Percentiles rank a stretch among this genome's conserved stretches.
Conservation (phyloP, 306 rosid genomes). For the cucumber (Cucumis sativus) region DNA sequence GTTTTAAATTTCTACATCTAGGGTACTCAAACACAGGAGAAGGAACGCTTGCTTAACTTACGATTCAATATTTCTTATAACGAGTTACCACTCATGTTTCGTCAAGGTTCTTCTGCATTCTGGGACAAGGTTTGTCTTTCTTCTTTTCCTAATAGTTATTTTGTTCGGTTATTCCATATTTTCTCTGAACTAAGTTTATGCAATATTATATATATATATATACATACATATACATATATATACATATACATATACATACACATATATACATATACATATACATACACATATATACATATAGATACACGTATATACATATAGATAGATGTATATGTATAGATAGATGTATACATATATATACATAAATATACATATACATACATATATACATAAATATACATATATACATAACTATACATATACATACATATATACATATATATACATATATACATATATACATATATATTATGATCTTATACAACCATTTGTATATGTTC, state of each 20-base stretch:
- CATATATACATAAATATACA: no score
- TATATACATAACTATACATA: no score
- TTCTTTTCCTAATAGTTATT: background rate
- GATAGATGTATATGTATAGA: no score
- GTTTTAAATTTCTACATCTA: background rate
- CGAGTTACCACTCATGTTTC: constrained; percentile 46
- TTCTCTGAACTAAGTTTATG: background rate
- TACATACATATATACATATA: no score
- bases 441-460: background rate
- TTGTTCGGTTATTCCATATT: background rate
- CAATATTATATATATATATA: background rate
- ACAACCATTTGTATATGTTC: background rate
- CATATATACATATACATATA: no score
- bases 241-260: no score
- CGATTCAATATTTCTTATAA: constrained; percentile 55
- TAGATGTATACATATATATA: no score
- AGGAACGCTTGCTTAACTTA: constrained; percentile 29
- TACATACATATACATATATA: no score
- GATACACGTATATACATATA: no score
- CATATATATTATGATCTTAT: background rate
- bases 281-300: no score
- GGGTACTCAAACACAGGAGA: constrained; percentile 65
- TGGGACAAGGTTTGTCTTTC: constrained; percentile 27
- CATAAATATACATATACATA: no score
- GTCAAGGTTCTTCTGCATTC: constrained; percentile 59